Percentiles rank a stretch among this genome's conserved stretches.
Conservation (phyloP, 2,329 filamentous ascomycete genomes). For the Aspergillus tanneri region DNA sequence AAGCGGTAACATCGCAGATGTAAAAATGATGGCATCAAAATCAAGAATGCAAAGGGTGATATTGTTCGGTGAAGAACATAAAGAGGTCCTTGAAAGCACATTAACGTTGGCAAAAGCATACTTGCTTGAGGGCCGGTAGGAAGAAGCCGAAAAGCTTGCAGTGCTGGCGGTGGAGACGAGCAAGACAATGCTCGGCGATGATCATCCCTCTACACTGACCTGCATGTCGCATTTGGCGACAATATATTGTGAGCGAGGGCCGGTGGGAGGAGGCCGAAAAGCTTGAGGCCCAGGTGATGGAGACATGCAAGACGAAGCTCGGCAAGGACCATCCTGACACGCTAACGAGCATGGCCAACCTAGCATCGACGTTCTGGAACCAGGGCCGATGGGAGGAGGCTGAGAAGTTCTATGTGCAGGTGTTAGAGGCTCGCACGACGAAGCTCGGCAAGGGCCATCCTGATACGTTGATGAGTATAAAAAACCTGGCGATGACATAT, state of each 20-base stretch:
- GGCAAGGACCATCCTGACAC: conserved; percentile 14
- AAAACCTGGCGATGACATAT: no score
- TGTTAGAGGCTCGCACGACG: neutral
- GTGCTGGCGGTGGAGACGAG: no score
- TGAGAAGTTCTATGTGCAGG: conserved; percentile 3
- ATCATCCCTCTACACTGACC: neutral
- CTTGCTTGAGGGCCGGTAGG: conserved; percentile 11
- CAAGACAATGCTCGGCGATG: no score
- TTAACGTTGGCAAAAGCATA: no score
- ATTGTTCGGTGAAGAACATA: no score
- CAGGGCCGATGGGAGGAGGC: conserved; percentile 20
- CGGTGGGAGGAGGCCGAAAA: conserved; percentile 21
- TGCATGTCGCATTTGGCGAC: neutral
- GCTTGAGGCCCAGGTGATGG: neutral
- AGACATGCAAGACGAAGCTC: conserved; percentile 1
- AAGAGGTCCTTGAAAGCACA: no score
- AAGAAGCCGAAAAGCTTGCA: conserved; percentile 16
- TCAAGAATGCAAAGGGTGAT: no score
- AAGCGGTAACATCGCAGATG: no score
- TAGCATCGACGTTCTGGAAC: no score
- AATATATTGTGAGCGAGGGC: conserved; percentile 2
- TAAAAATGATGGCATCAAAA: no score
- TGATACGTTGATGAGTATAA: conserved; percentile 9
- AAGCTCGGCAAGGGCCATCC: conserved; percentile 12
- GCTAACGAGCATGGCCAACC: neutral